Conservation (phyloP, 2,329 filamentous ascomycete species). For the Leptographium wingfieldii region DNA sequence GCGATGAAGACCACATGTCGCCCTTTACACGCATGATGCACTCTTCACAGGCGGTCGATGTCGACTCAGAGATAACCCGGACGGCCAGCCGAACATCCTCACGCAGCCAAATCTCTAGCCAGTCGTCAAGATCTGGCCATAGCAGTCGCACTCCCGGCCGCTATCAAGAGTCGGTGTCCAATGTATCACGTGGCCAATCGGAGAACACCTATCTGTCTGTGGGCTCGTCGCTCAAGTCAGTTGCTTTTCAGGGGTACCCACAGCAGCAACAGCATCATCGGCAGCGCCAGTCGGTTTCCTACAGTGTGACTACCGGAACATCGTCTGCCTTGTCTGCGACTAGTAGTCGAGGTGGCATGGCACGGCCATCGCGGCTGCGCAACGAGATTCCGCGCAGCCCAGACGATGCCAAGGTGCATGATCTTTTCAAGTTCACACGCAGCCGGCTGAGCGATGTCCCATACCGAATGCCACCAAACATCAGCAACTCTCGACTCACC, state of each 20-base stretch:
- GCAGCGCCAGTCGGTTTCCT: constrained; percentile 26
- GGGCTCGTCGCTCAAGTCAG: constrained; percentile 42
- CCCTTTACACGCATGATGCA: constrained; percentile 64
- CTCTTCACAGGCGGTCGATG: constrained; percentile 43
- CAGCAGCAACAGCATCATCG: constrained; percentile 13
- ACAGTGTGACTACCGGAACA: constrained; percentile 35
- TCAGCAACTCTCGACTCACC: constrained; percentile 46
- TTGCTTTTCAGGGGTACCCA: constrained; percentile 9
- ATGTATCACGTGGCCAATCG: constrained; percentile 37
- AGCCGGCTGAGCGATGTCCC: constrained; percentile 71
- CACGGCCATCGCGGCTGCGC: constrained; percentile 53
- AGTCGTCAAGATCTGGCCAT: constrained; percentile 33
- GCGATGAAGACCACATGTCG: constrained; percentile 65
- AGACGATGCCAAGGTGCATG: constrained; percentile 56
- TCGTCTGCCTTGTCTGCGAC: constrained; percentile 30
- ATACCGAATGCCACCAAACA: constrained; percentile 55
- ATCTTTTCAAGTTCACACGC: constrained; percentile 78
- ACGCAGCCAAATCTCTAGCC: constrained; percentile 47
- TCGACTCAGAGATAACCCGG: constrained; percentile 49
- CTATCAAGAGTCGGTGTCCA: constrained; percentile 22
- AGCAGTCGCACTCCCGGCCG: constrained; percentile 35
- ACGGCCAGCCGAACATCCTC: constrained; percentile 55
- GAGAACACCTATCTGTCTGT: constrained; percentile 58
- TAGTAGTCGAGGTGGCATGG: constrained; percentile 14
- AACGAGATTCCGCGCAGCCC: constrained; percentile 73